Evolutionary conservation across 1,284 basidiomycete genomes (phyloP), one percentile per base, ranked within the genome.

Genomic region (Malassezia cuniculi): DNA sequence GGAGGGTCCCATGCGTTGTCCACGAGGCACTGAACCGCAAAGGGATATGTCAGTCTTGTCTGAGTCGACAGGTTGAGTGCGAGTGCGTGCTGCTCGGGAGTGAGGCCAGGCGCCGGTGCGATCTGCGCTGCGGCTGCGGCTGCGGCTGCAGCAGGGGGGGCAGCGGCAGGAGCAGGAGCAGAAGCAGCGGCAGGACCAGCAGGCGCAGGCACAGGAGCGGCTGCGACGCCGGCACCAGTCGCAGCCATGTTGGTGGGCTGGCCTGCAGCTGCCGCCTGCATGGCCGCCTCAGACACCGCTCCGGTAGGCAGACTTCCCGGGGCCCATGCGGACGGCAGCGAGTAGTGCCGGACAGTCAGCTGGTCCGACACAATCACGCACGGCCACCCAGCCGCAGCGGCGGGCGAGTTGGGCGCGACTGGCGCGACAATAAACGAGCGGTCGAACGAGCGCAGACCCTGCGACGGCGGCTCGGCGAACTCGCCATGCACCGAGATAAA

Each of bases 401-500:
- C 84, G 80, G 77, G 71, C 51, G 89, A 87, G 19, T 78, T 81
- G 30, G 81, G 76, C 20, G 78, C 70, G 3, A 85, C 79, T 14
- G 84, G 81, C 2, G 79, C 80, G 9, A 97, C 74, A 34, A 94
- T 74, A 61, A 95, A 93, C 0, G 83, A 80, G 35, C 90, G 77
- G 63, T 93, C 86, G 67, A 97, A 97, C 5, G 87, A 93, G 30
- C 90, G 78, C 18, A 86, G 71, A 7, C 85, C 86, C 27, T 69
- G 59, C 17, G 62, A 60, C 3, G 72, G 71, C 26, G 60, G 68
- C 75, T 97, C 90, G 34, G 75, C 74, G 62, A 89, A 93, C 66
- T 95, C 80, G 6, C 90, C 90, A 64, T 95, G 86, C 21, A 95
- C 75, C 39, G 76, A 78, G 49, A 90, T 75, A 57, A 90, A 79